Conservation (phyloP, 208 protist species). For the Trypanosoma platydactyli region DNA sequence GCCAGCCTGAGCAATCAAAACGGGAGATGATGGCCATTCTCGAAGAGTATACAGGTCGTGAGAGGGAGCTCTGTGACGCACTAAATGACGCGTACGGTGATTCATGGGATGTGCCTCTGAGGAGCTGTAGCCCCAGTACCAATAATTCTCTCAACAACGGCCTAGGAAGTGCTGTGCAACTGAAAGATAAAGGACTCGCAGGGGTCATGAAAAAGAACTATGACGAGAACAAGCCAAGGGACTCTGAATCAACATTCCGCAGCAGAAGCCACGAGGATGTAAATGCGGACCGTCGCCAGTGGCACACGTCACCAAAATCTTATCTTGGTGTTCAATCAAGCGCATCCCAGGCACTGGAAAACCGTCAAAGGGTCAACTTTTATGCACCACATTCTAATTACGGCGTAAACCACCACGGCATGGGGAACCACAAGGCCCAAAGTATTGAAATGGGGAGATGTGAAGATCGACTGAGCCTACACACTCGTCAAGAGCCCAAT, state of each 20-base stretch:
- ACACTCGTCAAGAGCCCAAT: neutral
- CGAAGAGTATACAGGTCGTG: conserved; percentile 58
- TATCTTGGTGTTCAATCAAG: conserved; percentile 3
- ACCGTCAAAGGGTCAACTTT: neutral
- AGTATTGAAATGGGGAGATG: conserved; percentile 18
- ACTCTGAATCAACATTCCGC: neutral
- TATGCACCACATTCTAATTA: neutral
- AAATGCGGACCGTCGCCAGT: neutral
- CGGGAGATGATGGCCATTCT: conserved; percentile 54
- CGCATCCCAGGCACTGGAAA: neutral
- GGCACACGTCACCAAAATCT: neutral
- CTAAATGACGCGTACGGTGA: conserved; percentile 63
- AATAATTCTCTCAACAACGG: neutral
- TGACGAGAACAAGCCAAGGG: neutral
- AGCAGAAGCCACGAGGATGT: neutral
- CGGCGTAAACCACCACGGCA: neutral
- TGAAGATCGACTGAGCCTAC: conserved; percentile 16
- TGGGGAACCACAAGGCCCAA: neutral
- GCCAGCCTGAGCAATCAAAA: conserved; percentile 46
- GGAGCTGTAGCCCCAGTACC: conserved; percentile 5
- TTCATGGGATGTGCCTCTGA: conserved; percentile 53
- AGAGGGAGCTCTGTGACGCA: conserved; percentile 60
- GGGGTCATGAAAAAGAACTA: neutral
- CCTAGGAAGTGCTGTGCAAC: neutral
- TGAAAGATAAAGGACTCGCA: neutral